phyloP scores from a whole-genome alignment of 2,329 filamentous ascomycete species.

The Hymenoscyphus scutula region DNA sequence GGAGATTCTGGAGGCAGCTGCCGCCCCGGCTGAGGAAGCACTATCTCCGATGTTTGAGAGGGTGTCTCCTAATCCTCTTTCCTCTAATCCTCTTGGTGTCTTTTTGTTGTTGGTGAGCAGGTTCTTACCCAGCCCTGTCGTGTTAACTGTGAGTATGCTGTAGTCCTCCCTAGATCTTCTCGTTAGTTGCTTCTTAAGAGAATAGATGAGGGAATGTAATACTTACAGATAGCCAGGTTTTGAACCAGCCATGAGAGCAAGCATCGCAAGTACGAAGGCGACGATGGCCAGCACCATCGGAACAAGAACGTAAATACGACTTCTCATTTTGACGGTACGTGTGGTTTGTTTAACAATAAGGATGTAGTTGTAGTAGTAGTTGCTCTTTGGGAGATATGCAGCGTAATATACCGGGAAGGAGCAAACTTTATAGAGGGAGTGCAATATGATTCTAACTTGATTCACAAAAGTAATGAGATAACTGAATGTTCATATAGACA shows the following conservation, averaged over 20 bases:
- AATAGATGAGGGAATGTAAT: too few relatives aligned
- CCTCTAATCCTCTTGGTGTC: slow-evolving; percentile 17
- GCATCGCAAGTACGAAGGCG: slow-evolving; percentile 56
- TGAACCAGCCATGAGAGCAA: slow-evolving; percentile 60
- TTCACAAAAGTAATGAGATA: not conserved
- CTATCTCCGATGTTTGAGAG: slow-evolving; percentile 33
- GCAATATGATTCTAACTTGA: not conserved
- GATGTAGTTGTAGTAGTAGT: not conserved
- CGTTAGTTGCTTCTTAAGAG: too few relatives aligned
- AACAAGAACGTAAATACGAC: slow-evolving; percentile 45
- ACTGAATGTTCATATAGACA: slow-evolving; percentile 12
- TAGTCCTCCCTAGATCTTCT: slow-evolving; percentile 49
- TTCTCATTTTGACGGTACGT: slow-evolving; percentile 37
- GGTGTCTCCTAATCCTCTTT: slow-evolving; percentile 6
- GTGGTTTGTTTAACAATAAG: not conserved
- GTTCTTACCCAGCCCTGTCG: slow-evolving; percentile 49
- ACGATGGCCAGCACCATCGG: slow-evolving; percentile 49
- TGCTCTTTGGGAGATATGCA: not conserved
- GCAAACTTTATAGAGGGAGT: not conserved
- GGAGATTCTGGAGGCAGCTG: too few relatives aligned
- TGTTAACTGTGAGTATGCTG: slow-evolving; percentile 57
- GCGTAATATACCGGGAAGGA: not conserved
- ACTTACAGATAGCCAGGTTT: slow-evolving; percentile 50
- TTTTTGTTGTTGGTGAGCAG: slow-evolving; percentile 27
- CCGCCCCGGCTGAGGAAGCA: not conserved